Conservation (phyloP, 2,329 filamentous ascomycete species). For the Leptographium galeiforme region DNA sequence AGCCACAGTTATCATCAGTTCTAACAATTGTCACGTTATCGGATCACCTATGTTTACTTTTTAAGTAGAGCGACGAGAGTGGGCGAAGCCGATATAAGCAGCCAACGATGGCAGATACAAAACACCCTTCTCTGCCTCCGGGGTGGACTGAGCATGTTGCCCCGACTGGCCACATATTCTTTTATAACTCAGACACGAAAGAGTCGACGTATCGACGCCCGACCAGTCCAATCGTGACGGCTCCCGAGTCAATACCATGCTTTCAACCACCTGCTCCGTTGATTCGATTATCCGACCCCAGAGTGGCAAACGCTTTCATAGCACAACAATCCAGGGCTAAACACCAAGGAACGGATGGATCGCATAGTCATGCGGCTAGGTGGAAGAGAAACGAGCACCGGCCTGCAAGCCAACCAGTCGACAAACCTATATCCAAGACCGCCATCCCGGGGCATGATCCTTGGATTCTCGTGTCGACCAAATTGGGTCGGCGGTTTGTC, state of each 20-base stretch:
- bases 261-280: slow-evolving; percentile 17
- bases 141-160: slow-evolving; percentile 94
- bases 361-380: background rate
- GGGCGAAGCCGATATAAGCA: background rate
- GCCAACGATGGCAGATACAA: slow-evolving; percentile 46
- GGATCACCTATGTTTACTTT: background rate
- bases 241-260: slow-evolving; percentile 15
- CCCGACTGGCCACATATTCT: slow-evolving; percentile 76
- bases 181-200: slow-evolving; percentile 71
- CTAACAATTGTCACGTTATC: background rate
- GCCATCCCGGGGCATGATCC: slow-evolving; percentile 69
- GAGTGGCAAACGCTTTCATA: slow-evolving; percentile 46
- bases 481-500: slow-evolving; percentile 76
- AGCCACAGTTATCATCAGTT: background rate
- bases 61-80: too few relatives aligned
- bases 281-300: slow-evolving; percentile 36
- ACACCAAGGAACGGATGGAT: background rate
- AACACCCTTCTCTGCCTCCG: slow-evolving; percentile 47
- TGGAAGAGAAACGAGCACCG: slow-evolving; percentile 17
- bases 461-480: slow-evolving; percentile 90
- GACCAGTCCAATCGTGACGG: slow-evolving; percentile 21
- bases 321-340: slow-evolving; percentile 26
- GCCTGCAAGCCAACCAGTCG: slow-evolving; percentile 33
- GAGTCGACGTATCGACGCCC: slow-evolving; percentile 80
- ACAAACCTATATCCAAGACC: slow-evolving; percentile 70